Base-by-base conservation (phyloP, 148 eudicot genomes). In the Amaranthus hypochondriacus region DNA sequence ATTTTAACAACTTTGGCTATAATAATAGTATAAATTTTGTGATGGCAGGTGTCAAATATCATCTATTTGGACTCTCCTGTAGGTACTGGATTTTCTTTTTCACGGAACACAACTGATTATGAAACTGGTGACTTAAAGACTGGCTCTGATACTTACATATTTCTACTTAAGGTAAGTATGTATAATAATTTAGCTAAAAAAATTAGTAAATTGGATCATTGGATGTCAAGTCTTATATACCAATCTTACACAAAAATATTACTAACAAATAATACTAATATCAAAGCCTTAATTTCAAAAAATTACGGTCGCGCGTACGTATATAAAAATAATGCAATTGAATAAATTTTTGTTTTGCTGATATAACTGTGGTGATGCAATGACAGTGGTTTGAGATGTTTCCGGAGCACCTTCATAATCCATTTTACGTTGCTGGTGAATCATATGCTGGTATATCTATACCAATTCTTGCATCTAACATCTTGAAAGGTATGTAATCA, bases 31-130 rank as follows among this genome's bases (percentile, higher is more conserved):
- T 18, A 18, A 18, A 18, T 47, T 70, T 7, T 18, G 55, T 13
- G 2, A 0, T 12, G 18, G 53, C 78, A 83, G 86, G 83, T 83
- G 42, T 83, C 84, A 9, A 83, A 75, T 65, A 75, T 83, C 4
- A 83, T 83, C 48, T 83, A 83, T 75, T 78, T 83, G 73, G 86
- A 83, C 56, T 83, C 86, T 13, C 86, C 86, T 2, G 72, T 68
- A 43, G 86, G 86, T 1, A 77, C 76, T 28, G 86, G 83, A 5
- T 69, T 70, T 49, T 83, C 86, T 53, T 80, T 73, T 74, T 77
- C 83, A 15, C 5, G 64, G n/a, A 81, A 77, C 55, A 12, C 43
- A 51, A 74, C 71, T 56, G 77, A 63, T n/a, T 83, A 80, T n/a
- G 15, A 6, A 6, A 83, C 83, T 51, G 83, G 83, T 47, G 86